Evolutionary conservation across 371 early-diverging fungal genomes (phyloP).

Genomic region (Smittium mucronatum): DNA sequence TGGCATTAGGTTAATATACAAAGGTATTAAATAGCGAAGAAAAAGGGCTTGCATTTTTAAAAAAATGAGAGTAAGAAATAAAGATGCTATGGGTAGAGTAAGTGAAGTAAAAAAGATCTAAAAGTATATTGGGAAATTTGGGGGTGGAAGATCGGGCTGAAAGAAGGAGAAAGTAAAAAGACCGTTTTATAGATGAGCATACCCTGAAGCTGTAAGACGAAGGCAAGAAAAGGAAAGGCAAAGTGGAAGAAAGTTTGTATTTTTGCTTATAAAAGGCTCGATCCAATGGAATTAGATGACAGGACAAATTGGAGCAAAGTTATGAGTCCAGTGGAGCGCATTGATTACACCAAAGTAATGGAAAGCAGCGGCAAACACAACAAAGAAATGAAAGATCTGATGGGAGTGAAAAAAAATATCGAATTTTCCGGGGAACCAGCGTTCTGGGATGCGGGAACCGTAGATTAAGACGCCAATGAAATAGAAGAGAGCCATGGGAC

Average conservation of each 20-base stretch:
- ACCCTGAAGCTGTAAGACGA: neutral
- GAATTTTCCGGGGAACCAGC: constrained; percentile 50
- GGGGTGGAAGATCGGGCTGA: neutral
- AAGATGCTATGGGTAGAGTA: no score
- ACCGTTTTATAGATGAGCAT: neutral
- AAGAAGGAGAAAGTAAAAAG: neutral
- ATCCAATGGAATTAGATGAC: neutral
- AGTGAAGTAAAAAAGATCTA: no score
- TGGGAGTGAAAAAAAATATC: constrained; percentile 67
- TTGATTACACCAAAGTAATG: constrained; percentile 68
- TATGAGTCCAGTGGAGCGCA: constrained; percentile 40
- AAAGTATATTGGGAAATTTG: no score
- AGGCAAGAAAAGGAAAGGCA: neutral
- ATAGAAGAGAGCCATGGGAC: constrained; percentile 60
- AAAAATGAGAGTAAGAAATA: no score
- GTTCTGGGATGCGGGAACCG: constrained; percentile 53
- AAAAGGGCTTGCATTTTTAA: no score
- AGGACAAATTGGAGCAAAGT: constrained; percentile 11
- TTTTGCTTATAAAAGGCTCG: no score
- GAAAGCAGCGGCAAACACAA: constrained; percentile 56
- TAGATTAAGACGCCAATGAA: constrained; percentile 75
- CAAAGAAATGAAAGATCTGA: constrained; percentile 82
- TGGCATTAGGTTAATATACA: no score
- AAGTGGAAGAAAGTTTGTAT: neutral
- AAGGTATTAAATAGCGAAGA: no score